Conservation (phyloP, 495 filamentous ascomycete genomes). For the Neurospora terricola region DNA sequence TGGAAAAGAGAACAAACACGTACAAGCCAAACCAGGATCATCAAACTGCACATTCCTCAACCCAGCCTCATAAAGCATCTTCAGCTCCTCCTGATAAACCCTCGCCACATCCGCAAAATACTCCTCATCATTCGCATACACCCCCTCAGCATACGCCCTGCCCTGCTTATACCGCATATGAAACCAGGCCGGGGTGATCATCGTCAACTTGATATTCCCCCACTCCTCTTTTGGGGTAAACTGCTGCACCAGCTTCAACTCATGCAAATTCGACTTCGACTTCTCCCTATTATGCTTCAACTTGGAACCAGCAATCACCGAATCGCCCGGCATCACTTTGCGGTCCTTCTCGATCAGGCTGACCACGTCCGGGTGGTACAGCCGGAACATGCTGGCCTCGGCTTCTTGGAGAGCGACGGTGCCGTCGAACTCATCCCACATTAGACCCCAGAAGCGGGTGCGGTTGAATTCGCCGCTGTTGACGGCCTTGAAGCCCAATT, state of each 20-base stretch:
- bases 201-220: conserved; percentile 59
- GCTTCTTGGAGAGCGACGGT: conserved; percentile 53
- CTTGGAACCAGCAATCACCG: conserved; percentile 63
- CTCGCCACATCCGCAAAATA: conserved; percentile 68
- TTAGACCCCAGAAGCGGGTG: conserved; percentile 54
- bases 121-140: conserved; percentile 56
- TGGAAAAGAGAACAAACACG: conserved; percentile 14
- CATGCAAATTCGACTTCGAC: conserved; percentile 57
- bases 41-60: conserved; percentile 66
- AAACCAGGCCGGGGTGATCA: conserved; percentile 63
- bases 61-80: conserved; percentile 58
- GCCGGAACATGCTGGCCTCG: conserved; percentile 58
- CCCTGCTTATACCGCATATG: conserved; percentile 65
- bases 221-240: conserved; percentile 48
- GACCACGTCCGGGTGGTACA: conserved; percentile 71
- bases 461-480: conserved; percentile 71
- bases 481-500: conserved; percentile 47
- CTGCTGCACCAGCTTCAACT: conserved; percentile 55
- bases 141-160: conserved; percentile 53
- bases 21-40: conserved; percentile 68
- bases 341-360: conserved; percentile 50
- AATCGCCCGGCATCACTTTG: conserved; percentile 64
- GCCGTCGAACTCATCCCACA: conserved; percentile 68
- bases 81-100: conserved; percentile 56
- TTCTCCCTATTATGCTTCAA: conserved; percentile 56